Conservation (phyloP, 768 basidiomycete species). For the Boletellus sp. region DNA sequence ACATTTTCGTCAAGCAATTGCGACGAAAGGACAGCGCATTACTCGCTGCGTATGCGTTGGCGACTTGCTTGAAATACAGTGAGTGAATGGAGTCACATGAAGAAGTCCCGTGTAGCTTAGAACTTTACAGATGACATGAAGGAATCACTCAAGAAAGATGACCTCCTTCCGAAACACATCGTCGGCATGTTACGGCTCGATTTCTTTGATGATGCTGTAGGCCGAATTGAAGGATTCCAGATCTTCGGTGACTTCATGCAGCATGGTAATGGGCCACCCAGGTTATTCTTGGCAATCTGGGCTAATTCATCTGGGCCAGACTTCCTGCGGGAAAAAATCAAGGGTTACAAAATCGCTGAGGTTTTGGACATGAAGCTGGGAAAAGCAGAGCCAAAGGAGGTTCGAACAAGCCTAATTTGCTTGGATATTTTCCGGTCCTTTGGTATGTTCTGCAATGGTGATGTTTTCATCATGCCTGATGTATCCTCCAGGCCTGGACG, state of each 20-base stretch:
- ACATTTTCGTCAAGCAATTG: slow-evolving; percentile 15
- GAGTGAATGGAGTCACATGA: background rate
- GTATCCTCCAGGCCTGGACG: slow-evolving; percentile 2
- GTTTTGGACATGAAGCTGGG: slow-evolving; percentile 16
- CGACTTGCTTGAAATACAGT: slow-evolving; percentile 16
- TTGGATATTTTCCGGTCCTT: slow-evolving; percentile 22
- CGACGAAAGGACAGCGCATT: no score
- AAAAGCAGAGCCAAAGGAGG: slow-evolving; percentile 11
- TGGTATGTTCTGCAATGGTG: slow-evolving; percentile 3
- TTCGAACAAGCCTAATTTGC: slow-evolving; percentile 21
- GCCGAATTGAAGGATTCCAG: slow-evolving; percentile 23
- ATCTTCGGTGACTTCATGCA: slow-evolving; percentile 21
- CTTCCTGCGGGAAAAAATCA: slow-evolving; percentile 13
- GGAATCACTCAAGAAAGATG: slow-evolving; percentile 4
- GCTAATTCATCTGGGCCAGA: slow-evolving; percentile 5
- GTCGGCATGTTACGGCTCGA: slow-evolving; percentile 23
- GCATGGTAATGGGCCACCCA: slow-evolving; percentile 9
- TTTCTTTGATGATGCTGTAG: slow-evolving; percentile 25
- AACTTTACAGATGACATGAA: slow-evolving; percentile 13
- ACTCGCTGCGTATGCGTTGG: slow-evolving; percentile 22
- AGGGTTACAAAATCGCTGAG: slow-evolving; percentile 12
- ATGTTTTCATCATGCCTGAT: background rate
- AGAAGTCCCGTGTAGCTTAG: no score
- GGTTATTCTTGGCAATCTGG: background rate
- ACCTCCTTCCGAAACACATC: slow-evolving; percentile 13